Percentiles rank a stretch among this genome's conserved stretches.
phyloP scores from a whole-genome alignment of 164 flowering plant genomes.

The Annona cherimola region DNA sequence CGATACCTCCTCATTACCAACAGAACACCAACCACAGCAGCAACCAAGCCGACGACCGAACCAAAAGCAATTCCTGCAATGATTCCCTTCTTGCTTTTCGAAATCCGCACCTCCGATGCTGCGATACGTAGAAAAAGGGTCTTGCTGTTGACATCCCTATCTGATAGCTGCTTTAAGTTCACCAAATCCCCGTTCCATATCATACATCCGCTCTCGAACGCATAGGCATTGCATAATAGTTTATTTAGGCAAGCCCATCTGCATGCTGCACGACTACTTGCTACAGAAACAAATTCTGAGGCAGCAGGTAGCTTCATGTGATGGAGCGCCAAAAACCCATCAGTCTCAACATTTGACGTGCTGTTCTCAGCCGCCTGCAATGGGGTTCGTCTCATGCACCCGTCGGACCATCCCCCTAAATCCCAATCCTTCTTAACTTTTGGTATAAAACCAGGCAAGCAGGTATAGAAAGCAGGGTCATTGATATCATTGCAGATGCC shows the following conservation, averaged over 20 bases:
- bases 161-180: slow-evolving; percentile 4
- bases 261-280: neutral
- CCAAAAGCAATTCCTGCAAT: slow-evolving; percentile 19
- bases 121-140: neutral
- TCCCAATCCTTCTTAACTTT: slow-evolving; percentile 6
- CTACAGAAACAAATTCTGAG: neutral
- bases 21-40: slow-evolving; percentile 11
- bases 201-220: slow-evolving; percentile 15
- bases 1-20: slow-evolving; percentile 6
- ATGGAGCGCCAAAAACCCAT: neutral
- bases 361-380: neutral
- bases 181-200: slow-evolving; percentile 13
- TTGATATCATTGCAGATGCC: neutral
- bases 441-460: slow-evolving; percentile 13
- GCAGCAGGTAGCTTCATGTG: slow-evolving; percentile 4
- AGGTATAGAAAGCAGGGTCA: neutral
- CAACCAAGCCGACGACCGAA: slow-evolving; percentile 9
- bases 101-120: neutral
- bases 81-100: slow-evolving; percentile 1
- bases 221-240: slow-evolving; percentile 17
- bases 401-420: slow-evolving; percentile 2
- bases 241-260: slow-evolving; percentile 14
- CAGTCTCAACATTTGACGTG: neutral
- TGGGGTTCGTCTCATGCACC: slow-evolving; percentile 4
- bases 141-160: slow-evolving; percentile 8